Percentiles rank a stretch among this genome's conserved stretches.
Evolutionary conservation across 2,329 filamentous ascomycete species (phyloP).

Genomic region (Alternaria viburni): DNA sequence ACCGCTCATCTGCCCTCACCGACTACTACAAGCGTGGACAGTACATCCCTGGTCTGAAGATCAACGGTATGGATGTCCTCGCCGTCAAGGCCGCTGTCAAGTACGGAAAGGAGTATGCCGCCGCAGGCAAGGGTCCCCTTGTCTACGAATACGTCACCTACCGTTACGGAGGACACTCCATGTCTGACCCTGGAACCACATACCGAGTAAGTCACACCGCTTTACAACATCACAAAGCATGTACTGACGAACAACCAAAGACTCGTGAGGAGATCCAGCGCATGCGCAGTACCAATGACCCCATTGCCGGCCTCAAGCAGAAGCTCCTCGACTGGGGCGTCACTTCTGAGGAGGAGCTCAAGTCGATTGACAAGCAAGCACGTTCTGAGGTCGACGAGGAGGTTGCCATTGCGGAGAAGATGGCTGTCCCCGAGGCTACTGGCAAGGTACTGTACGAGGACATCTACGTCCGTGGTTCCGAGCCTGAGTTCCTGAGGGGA

Average conservation of each 20-base stretch:
- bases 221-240: background rate
- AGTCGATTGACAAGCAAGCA: constrained; percentile 93
- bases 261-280: constrained; percentile 99
- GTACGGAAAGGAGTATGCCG: constrained; percentile 89
- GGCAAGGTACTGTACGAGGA: constrained; percentile 91
- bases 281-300: constrained; percentile 98
- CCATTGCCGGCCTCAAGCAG: constrained; percentile 96
- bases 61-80: constrained; percentile 99
- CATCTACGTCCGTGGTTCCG: constrained; percentile 87
- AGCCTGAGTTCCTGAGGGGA: constrained; percentile 87
- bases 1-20: constrained; percentile 91
- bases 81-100: constrained; percentile 95
- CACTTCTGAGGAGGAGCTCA: constrained; percentile 91
- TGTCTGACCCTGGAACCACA: constrained; percentile 99
- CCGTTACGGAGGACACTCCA: constrained; percentile 98
- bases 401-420: constrained; percentile 87
- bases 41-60: constrained; percentile 99
- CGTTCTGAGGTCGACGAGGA: constrained; percentile 84
- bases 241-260: constrained; percentile 36
- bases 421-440: constrained; percentile 79
- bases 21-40: constrained; percentile 99
- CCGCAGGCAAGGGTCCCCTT: constrained; percentile 84
- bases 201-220: constrained; percentile 67
- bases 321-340: constrained; percentile 97
- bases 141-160: constrained; percentile 99